Conservation (phyloP, 805 yeast genomes). For the Cyberlindnera galapagoensis region DNA sequence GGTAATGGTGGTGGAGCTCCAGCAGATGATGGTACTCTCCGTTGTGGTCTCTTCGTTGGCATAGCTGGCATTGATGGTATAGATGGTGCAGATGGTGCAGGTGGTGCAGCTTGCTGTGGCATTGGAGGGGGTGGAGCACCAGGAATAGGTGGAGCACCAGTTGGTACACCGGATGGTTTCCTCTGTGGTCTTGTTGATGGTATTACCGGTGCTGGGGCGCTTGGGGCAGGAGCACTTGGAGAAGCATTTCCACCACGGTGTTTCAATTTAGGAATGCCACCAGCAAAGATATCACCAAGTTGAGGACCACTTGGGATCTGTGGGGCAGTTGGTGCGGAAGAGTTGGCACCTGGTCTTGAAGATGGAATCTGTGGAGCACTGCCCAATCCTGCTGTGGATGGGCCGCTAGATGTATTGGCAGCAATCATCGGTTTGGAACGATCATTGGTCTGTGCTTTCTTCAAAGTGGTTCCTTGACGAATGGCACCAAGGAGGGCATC, state of each 20-base stretch:
- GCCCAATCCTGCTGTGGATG: no score
- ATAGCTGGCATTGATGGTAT: neutral
- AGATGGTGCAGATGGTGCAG: constrained; percentile 21
- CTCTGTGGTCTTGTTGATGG: constrained; percentile 22
- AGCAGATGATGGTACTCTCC: neutral
- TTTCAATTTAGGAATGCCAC: constrained; percentile 21
- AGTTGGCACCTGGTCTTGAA: constrained; percentile 4
- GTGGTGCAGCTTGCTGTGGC: constrained; percentile 4
- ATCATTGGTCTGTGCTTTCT: constrained; percentile 59
- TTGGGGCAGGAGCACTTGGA: constrained; percentile 4
- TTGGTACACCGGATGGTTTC: constrained; percentile 9
- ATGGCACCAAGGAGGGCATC: constrained; percentile 74
- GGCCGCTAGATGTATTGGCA: constrained; percentile 22
- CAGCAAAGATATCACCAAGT: constrained; percentile 21
- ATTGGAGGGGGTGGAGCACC: constrained; percentile 2
- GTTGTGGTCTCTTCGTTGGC: neutral
- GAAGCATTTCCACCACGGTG: constrained; percentile 10
- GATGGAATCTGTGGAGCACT: constrained; percentile 4
- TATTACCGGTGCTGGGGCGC: constrained; percentile 26
- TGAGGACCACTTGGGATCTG: constrained; percentile 17
- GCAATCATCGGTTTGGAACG: constrained; percentile 55
- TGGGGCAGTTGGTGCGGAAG: constrained; percentile 18
- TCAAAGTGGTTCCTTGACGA: constrained; percentile 57
- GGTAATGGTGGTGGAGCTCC: constrained; percentile 24
- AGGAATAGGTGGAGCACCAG: constrained; percentile 11